Base-by-base conservation (phyloP, 495 filamentous ascomycete species). In the Oidiodendron maius region DNA sequence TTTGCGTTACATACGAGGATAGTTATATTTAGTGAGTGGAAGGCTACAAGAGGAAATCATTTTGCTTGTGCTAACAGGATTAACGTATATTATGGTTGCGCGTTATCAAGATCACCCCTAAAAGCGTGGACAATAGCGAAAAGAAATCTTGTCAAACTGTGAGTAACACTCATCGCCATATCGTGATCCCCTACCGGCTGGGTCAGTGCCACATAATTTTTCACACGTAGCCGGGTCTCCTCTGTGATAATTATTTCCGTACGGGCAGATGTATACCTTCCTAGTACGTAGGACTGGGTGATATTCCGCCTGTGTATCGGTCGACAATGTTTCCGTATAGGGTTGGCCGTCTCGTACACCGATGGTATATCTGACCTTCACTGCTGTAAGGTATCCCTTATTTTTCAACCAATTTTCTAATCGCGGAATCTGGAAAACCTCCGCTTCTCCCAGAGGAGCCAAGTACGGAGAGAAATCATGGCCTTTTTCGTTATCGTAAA, bases 381-480 rank as follows among this genome's bases (percentile, higher is more conserved):
- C 44, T 11, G 52, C 62, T 15, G 51, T 5, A 10, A 57, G 25
- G 44, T 67, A 70, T 26, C 16, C 38, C 46, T 60, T 44, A 0
- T 54, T 26, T 13, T 54, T 32, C 5, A 70, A 45, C 67, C 64
- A 71, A 2, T 57, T 20, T 13, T 23, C 21, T 12, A 71, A 52
- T 8, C 20, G 15, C 13, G 32, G 10, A 24, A 74, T 58, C 8
- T 52, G 39, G 40, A 69, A 68, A 40, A 63, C 68, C 8, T 57
- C 53, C 0, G 69, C 70, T 36, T 70, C 62, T 2, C 46, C 44
- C 1, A 66, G 37, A 0, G 72, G 51, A 18, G 45, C 35, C 3
- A 48, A 12, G 41, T 72, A 72, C 32, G 60, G 30, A 10, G 42
- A 52, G 37, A 61, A 50, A 43, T 76, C 63, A 41, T 66, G 64